Percentiles rank a stretch among this genome's conserved stretches.
These are phyloP conservation scores for Phytophthora citrophthora DNA, from an alignment of 352 stramenopile species.

Conservation along the genomic window DNA sequence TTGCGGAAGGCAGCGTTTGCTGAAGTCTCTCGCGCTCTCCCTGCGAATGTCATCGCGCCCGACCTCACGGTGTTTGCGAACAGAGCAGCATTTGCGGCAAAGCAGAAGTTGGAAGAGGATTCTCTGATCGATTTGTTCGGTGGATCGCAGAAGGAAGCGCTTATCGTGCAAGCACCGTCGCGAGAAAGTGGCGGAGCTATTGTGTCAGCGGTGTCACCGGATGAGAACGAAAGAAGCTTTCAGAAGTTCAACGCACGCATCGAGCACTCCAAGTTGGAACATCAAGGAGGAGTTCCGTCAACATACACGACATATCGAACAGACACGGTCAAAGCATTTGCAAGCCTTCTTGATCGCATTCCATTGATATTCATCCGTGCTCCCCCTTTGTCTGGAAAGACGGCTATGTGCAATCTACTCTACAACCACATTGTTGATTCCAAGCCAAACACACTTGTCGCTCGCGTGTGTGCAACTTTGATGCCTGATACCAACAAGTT, in stretches of 20 bases:
- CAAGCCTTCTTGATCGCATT: conserved; percentile 11
- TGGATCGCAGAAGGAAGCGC: no score
- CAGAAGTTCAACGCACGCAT: background rate
- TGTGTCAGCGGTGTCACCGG: no score
- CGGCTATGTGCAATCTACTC: conserved; percentile 31
- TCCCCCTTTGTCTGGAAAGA: conserved; percentile 37
- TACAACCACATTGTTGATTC: conserved; percentile 36
- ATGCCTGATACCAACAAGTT: conserved; percentile 16
- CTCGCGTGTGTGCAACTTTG: conserved; percentile 17
- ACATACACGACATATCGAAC: background rate
- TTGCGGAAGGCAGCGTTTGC: no score
- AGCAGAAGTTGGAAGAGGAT: no score
- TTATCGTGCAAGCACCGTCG: no score
- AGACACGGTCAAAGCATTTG: background rate
- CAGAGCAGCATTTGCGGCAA: no score
- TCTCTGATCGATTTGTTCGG: no score
- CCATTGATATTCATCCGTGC: conserved; percentile 31
- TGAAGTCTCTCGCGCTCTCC: no score
- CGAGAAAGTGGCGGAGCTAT: no score
- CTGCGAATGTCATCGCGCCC: no score
- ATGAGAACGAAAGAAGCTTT: no score
- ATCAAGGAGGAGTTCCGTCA: background rate
- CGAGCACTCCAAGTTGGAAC: background rate
- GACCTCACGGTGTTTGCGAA: no score
- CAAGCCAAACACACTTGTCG: conserved; percentile 25